Evolutionary conservation across 2,329 filamentous ascomycete species (phyloP).

Genomic region (Corynespora cassiicola): DNA sequence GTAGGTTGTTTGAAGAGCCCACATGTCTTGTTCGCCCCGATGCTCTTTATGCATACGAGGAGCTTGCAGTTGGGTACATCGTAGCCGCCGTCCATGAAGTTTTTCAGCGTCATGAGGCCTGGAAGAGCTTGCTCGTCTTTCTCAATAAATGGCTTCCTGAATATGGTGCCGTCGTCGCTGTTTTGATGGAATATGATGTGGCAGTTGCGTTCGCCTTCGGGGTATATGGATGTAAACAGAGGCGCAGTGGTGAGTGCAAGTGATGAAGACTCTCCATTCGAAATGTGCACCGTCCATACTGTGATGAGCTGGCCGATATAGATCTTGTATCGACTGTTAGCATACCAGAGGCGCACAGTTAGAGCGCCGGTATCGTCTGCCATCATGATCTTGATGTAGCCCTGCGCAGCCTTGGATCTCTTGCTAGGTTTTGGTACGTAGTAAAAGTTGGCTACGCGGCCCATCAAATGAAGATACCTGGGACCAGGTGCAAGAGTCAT

Average conservation of each 20-base stretch:
- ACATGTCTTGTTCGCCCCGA: conserved; percentile 61
- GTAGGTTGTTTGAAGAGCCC: conserved; percentile 4
- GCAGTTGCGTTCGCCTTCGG: conserved; percentile 60
- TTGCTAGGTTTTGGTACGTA: conserved; percentile 52
- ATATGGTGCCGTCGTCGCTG: conserved; percentile 50
- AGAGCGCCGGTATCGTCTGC: conserved; percentile 63
- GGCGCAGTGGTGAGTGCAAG: conserved; percentile 54
- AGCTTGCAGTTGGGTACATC: conserved; percentile 60
- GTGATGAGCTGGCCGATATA: conserved; percentile 62
- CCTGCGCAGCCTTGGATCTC: conserved; percentile 54
- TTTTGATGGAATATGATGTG: conserved; percentile 62
- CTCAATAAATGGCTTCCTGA: conserved; percentile 56
- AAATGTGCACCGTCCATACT: conserved; percentile 64
- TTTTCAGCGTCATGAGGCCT: conserved; percentile 63
- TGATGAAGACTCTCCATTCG: conserved; percentile 51
- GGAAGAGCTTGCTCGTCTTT: conserved; percentile 44
- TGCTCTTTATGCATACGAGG: conserved; percentile 64
- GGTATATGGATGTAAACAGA: conserved; percentile 64
- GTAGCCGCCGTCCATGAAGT: conserved; percentile 61
- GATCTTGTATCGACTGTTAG: conserved; percentile 48
- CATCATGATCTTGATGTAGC: conserved; percentile 62
- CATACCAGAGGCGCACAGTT: conserved; percentile 63
- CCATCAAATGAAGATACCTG: conserved; percentile 58
- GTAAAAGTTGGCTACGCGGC: conserved; percentile 63
- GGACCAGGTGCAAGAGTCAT: conserved; percentile 58